Evolutionary conservation across 179 eudicot species (phyloP).

Genomic region (Amaranthus tricolor): DNA sequence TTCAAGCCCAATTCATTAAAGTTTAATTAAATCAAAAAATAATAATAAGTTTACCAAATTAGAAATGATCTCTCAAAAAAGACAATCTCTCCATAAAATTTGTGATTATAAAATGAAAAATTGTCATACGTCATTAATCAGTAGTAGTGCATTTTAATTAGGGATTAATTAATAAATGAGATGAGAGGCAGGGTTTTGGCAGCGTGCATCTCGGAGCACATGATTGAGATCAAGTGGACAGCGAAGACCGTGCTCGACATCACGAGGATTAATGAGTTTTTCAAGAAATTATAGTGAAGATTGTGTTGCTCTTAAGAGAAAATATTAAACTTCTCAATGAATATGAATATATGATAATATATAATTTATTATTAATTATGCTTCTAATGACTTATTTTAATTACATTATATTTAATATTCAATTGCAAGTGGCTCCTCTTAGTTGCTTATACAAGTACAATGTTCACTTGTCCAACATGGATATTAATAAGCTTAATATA

Average conservation of each 20-base stretch:
- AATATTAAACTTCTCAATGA: not conserved
- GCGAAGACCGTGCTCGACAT: constrained; percentile 27
- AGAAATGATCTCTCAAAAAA: too few relatives aligned
- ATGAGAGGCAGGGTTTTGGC: constrained; percentile 15
- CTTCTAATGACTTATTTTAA: not conserved
- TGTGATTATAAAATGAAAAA: not conserved
- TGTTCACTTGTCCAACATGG: constrained; percentile 16
- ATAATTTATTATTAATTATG: not conserved
- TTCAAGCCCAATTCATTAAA: too few relatives aligned
- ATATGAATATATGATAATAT: not conserved
- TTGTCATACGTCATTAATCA: not conserved
- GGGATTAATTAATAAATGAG: not conserved
- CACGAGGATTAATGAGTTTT: constrained; percentile 18
- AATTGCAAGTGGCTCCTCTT: constrained; percentile 4
- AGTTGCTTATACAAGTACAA: constrained; percentile 1
- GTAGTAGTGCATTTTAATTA: not conserved
- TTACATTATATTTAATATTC: constrained; percentile 2
- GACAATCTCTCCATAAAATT: too few relatives aligned
- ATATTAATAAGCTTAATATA: constrained; percentile 9
- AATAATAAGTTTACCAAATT: too few relatives aligned
- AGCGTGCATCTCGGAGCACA: constrained; percentile 44
- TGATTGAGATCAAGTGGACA: constrained; percentile 35
- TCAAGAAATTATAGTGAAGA: constrained; percentile 22
- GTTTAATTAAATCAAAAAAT: too few relatives aligned
- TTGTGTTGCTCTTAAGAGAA: constrained; percentile 18